Evolutionary conservation across 495 filamentous ascomycete genomes (phyloP).

Genomic region (Penicillium ucsense): DNA sequence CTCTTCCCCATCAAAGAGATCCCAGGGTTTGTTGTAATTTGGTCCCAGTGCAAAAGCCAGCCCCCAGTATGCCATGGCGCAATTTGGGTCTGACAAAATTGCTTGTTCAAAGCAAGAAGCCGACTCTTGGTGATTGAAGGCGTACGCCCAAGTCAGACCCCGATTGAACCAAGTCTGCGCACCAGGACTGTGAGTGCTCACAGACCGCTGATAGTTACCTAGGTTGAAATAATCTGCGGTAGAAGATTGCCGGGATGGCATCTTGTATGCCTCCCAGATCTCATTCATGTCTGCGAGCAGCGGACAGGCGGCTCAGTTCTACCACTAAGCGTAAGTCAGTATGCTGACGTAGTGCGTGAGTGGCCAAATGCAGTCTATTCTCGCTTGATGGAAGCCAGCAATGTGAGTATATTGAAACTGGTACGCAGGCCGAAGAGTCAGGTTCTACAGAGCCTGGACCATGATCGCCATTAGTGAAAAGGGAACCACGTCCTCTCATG

Average conservation of each 20-base stretch:
- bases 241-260: conserved; percentile 1
- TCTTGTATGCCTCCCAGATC: conserved; percentile 4
- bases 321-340: no score
- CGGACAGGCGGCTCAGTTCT: no score
- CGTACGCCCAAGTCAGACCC: conserved; percentile 54
- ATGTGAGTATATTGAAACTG: no score
- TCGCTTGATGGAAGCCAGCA: no score
- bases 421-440: no score
- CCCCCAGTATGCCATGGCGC: conserved; percentile 60
- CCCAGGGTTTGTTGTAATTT: conserved; percentile 70
- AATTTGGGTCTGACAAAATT: conserved; percentile 40
- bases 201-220: conserved; percentile 38
- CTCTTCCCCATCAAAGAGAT: conserved; percentile 52
- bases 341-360: no score
- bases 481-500: no score
- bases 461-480: no score
- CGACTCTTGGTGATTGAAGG: conserved; percentile 58
- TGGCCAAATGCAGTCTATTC: no score
- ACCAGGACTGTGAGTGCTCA: conserved; percentile 33
- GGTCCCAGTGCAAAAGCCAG: conserved; percentile 55
- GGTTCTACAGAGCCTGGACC: no score
- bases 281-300: background rate
- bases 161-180: conserved; percentile 53
- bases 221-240: conserved; percentile 43
- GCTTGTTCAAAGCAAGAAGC: conserved; percentile 50